A percentile compares a stretch with the other conserved stretches of the same genome.
These are phyloP conservation scores for Boletus subparvulus DNA, from an alignment of 768 basidiomycete species.

Conservation along the genomic window DNA sequence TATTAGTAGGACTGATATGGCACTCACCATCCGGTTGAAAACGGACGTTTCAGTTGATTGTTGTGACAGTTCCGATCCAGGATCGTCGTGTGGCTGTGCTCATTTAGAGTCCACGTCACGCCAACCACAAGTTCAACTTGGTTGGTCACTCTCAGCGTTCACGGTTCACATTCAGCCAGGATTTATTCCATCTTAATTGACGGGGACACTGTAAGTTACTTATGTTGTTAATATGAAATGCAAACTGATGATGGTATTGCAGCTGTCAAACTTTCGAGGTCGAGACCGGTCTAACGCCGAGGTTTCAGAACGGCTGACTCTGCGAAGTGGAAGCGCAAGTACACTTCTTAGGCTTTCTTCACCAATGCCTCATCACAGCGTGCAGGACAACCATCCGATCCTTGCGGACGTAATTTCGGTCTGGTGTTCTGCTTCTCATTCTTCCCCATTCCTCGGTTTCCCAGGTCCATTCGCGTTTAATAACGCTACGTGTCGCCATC, in stretches of 20 bases:
- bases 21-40: no score
- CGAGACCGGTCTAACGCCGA: constrained; percentile 10
- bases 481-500: not conserved
- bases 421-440: not conserved
- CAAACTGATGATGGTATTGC: constrained; percentile 5
- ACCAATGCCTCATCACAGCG: constrained; percentile 1
- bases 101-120: not conserved
- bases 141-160: not conserved
- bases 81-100: constrained; percentile 8
- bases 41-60: no score
- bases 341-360: not conserved
- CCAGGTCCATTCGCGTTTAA: not conserved
- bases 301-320: not conserved
- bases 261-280: constrained; percentile 6
- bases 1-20: no score
- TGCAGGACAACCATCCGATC: not conserved
- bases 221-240: not conserved
- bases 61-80: no score
- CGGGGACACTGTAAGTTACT: not conserved
- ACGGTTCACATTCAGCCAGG: not conserved
- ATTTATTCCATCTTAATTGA: not conserved
- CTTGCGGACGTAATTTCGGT: not conserved
- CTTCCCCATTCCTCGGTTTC: not conserved
- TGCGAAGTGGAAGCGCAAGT: constrained; percentile 3
- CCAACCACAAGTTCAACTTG: not conserved